Conservation (phyloP, 1,284 basidiomycete genomes). For the Pseudozyma hubeiensis region DNA sequence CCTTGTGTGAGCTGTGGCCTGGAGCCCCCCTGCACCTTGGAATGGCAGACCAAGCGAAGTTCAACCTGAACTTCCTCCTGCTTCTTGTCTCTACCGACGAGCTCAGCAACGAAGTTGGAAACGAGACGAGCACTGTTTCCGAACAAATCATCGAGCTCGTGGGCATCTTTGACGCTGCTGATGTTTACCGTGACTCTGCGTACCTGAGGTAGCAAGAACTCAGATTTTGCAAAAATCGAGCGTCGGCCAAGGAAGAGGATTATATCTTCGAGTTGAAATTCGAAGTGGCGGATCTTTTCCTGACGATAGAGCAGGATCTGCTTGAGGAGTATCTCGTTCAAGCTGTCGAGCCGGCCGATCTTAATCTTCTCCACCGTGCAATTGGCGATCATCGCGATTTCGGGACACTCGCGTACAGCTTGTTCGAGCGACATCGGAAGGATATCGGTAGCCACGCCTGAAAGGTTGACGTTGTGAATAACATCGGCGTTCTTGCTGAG, state of each 20-base stretch:
- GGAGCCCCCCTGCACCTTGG: background rate
- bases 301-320: constrained; percentile 16
- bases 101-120: constrained; percentile 11
- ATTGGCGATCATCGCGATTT: background rate
- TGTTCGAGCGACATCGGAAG: constrained; percentile 6
- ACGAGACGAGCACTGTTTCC: constrained; percentile 3
- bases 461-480: constrained; percentile 27
- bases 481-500: constrained; percentile 5
- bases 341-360: constrained; percentile 14
- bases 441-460: constrained; percentile 15
- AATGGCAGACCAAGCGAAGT: constrained; percentile 15
- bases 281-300: constrained; percentile 13
- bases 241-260: constrained; percentile 17
- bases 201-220: constrained; percentile 10
- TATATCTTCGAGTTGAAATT: constrained; percentile 14
- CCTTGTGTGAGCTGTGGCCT: background rate
- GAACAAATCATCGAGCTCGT: background rate
- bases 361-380: constrained; percentile 5
- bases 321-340: constrained; percentile 26
- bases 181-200: constrained; percentile 21
- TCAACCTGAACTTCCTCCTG: constrained; percentile 1
- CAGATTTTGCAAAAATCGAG: constrained; percentile 12
- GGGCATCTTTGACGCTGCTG: background rate
- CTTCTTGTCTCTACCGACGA: constrained; percentile 8
- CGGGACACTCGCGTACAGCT: constrained; percentile 10